Percentiles rank a stretch among this genome's conserved stretches.
Evolutionary conservation across 768 basidiomycete species (phyloP).

Genomic region (Mrakia blollopis): DNA sequence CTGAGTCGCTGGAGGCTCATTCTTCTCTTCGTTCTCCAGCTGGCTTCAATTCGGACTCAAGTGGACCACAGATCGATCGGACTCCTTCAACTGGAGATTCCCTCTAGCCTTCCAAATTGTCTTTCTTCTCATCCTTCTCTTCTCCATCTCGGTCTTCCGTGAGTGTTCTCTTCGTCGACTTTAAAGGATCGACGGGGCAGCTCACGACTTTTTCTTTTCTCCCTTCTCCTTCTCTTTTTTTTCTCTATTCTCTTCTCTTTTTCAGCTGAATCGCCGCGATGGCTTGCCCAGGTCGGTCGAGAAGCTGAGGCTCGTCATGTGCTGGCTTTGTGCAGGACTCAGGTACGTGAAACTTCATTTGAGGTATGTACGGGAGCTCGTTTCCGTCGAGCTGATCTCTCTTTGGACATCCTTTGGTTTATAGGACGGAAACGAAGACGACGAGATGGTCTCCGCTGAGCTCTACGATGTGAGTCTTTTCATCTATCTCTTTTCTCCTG

Average conservation of each 20-base stretch:
- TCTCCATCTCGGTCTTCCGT: conserved; percentile 33
- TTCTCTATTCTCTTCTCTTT: neutral
- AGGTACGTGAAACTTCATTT: too few species aligned
- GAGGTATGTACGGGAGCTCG: too few species aligned
- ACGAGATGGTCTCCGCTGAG: conserved; percentile 28
- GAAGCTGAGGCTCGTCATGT: conserved; percentile 30
- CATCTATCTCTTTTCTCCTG: neutral
- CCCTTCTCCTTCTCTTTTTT: too few species aligned
- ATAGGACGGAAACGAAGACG: conserved; percentile 28
- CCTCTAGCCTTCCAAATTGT: conserved; percentile 38
- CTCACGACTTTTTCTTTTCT: neutral
- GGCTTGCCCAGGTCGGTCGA: conserved; percentile 36
- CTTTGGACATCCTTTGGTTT: too few species aligned
- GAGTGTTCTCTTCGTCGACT: neutral
- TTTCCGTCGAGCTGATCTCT: too few species aligned
- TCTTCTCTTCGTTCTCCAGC: too few species aligned
- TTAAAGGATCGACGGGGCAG: too few species aligned
- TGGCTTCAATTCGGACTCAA: neutral
- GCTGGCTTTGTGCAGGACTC: conserved; percentile 25
- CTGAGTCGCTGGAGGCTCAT: too few species aligned
- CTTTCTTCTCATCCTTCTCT: conserved; percentile 34
- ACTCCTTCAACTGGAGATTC: conserved; percentile 35
- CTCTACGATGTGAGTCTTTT: conserved; percentile 28
- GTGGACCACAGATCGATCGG: conserved; percentile 9
- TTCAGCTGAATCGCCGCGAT: conserved; percentile 38